Evolutionary conservation across 345 rosid species (phyloP), one percentile per base, ranked within the genome.

Genomic region (Bruguiera sexangula): DNA sequence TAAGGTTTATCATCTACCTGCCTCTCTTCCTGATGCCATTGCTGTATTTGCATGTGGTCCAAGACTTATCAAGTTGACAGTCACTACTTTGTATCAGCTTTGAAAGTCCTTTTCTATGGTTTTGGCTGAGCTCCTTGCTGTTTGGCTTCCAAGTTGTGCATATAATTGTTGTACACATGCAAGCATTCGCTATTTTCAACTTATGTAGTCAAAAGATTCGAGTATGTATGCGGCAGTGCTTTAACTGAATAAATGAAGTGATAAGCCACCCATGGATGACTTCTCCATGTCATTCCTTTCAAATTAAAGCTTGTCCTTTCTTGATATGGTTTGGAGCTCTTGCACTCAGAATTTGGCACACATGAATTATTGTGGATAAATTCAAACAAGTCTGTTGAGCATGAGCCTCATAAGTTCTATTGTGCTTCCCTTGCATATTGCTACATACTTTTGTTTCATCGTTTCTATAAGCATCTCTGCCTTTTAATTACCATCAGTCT

Each of bases 1-100:
- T 78, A 82, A 89, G 88, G 87, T 83, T 79, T 77, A 77, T 54
- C 32, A 69, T 75, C 73, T 83, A 75, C 73, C 78, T 79, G 77
- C 81, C 82, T 64, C 69, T 70, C 73, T 78, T 71, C 69, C 77
- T 80, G 52, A 71, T 78, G 83, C 24, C 15, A 3, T 48, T 63
- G 65, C 39, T 62, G 36, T 30, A 51, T 56, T 61, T 77, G 69
- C 50, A 37, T 24, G 67, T 66, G 29, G 75, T 63, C 55, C 58
- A 57, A 68, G 37, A 60, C 62, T 29, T 59, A 46, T 48, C 52
- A 39, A 54, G 58, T 36, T 36, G 57, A 46, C 46, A 31, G 55
- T 60, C 50, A 36, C 19, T 30, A 31, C 39, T 31, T 51, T 59
- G 21, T 51, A 21, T 9, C n/a, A 8, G 30, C 65, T 59, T 43